Evolutionary conservation across 192 early-diverging fungal genomes (phyloP), one percentile per base, ranked within the genome.

Genomic region (Entomortierella lignicola): DNA sequence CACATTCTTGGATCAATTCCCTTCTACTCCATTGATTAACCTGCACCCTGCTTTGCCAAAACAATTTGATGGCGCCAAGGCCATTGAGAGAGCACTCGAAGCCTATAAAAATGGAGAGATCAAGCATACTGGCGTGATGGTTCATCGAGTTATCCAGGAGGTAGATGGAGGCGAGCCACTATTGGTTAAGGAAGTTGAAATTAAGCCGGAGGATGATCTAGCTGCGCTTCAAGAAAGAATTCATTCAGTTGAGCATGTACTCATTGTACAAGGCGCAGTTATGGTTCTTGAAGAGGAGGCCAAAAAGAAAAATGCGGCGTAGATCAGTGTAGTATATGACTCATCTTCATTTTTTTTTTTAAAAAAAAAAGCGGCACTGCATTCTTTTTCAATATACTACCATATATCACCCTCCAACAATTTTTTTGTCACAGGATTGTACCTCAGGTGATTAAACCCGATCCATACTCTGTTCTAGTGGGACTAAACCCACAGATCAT

Each of bases 21-120:
- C 87, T 20, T 69, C 82, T 3, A 72, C 85, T 21, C 87, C 86
- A 47, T 85, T 99, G 60, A 95, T 99, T 80, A 99, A 99, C 84
- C 84, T 99, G 63, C 98, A 99, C 62, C 98, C 98, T 25, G 97
- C 98, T 2, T 83, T 99, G 29, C 98, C 98, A 10, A 96, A 96
- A 44, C 88, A 94, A 79, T 95, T 99, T 80, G 96, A 99, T 68
- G 98, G 98, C n/a, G 95, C 96, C 0, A 87, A 95, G 65, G 96
- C 98, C 17, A 99, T 99, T 58, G 94, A 96, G 53, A 85, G 97
- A 15, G 98, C 98, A 5, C 98, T 89, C 75, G 89, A 92, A n/a
- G 96, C 95, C 25, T 97, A 88, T 69, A 69, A 90, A 79, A 86
- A 87, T 37, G 96, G 95, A 13, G 81, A 89, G 63, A 91, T 93